Evolutionary conservation across 768 basidiomycete species (phyloP), one percentile per base, ranked within the genome.

Genomic region (Kwoniella pini): DNA sequence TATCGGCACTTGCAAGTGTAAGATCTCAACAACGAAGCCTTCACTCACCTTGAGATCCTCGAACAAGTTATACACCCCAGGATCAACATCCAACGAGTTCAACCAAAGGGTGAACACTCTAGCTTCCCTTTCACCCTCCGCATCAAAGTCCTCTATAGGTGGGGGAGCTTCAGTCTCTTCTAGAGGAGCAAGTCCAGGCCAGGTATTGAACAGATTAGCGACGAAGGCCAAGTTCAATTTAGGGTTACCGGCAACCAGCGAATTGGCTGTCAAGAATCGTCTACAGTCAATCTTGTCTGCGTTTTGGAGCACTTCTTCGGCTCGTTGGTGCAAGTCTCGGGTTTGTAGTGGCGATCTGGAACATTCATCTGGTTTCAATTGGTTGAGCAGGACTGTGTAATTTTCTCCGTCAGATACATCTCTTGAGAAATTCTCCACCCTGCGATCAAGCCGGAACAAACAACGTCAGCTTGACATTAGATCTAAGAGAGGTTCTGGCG

Each of bases 391-490:
- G 54, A 98, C 82, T 10, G 95, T 97, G 81, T 98, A 99, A 82
- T 97, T 97, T 81, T 97, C 93, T 54, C 89, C 93, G 72, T 99
- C 96, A 27, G 84, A 86, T n/a, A 98, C 93, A 78, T 99, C 96
- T 68, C 91, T 88, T 71, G 90, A 90, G 81, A 99, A 98, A 83
- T 98, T 99, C 80, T 89, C 88, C 31, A 99, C 96, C 72, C 95
- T 93, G 72, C n/a, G n/a, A n/a, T n/a, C n/a, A n/a, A n/a, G n/a
- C n/a, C n/a, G n/a, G n/a, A n/a, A n/a, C n/a, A n/a, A n/a, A n/a
- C n/a, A n/a, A n/a, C n/a, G n/a, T n/a, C n/a, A n/a, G n/a, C n/a
- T n/a, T n/a, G n/a, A n/a, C n/a, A n/a, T n/a, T n/a, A n/a, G n/a
- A n/a, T n/a, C n/a, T n/a, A n/a, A 19, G 2, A 13, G 9, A 30